phyloP scores from a whole-genome alignment of 2,329 filamentous ascomycete species.

The Arthrobotrys iridis region DNA sequence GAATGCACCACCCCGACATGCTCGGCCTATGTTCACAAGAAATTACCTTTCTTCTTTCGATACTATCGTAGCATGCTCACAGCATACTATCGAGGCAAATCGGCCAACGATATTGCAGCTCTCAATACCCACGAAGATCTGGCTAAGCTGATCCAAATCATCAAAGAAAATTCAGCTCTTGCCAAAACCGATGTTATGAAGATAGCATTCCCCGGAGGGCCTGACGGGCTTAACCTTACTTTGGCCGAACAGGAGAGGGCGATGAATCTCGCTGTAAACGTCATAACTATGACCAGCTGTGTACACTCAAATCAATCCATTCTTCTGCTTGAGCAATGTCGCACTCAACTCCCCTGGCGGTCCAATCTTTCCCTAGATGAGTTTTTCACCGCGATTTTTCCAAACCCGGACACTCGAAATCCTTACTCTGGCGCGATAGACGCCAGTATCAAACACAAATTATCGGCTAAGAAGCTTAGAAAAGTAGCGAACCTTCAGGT shows the following conservation, averaged over 20 bases:
- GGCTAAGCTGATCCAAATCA: constrained; percentile 51
- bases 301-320: constrained; percentile 44
- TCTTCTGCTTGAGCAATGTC: constrained; percentile 55
- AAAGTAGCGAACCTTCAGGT: constrained; percentile 56
- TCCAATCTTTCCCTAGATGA: constrained; percentile 53
- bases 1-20: neutral
- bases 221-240: neutral
- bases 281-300: constrained; percentile 58
- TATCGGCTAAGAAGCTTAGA: constrained; percentile 57
- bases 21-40: constrained; percentile 36
- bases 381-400: constrained; percentile 55
- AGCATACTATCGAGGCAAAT: constrained; percentile 42
- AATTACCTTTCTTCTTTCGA: constrained; percentile 55
- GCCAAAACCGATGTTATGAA: constrained; percentile 48
- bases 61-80: constrained; percentile 52
- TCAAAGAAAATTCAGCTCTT: constrained; percentile 53
- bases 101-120: constrained; percentile 26
- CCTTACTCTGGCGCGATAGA: constrained; percentile 26
- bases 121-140: constrained; percentile 56
- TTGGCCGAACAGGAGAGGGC: constrained; percentile 54
- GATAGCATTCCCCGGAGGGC: constrained; percentile 39
- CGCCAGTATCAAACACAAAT: constrained; percentile 52
- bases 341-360: constrained; percentile 53
- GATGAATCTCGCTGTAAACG: constrained; percentile 56
- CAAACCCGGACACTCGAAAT: constrained; percentile 49